phyloP scores from a whole-genome alignment of 495 filamentous ascomycete species.

The Tuber indicum region DNA sequence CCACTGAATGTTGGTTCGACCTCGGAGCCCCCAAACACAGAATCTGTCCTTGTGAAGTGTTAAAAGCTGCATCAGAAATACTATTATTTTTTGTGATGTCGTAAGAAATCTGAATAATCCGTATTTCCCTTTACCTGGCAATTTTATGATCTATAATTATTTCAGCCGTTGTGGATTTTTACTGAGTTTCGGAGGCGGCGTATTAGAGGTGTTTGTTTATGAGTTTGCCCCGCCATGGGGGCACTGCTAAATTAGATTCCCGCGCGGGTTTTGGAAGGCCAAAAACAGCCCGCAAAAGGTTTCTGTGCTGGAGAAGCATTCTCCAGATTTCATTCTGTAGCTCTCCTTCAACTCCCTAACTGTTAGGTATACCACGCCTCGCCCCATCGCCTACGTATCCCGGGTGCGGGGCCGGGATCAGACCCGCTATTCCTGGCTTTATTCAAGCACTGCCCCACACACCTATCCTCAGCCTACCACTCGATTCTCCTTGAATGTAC shows the following conservation, averaged over 20 bases:
- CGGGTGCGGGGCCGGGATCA: no score
- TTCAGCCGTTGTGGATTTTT: no score
- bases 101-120: no score
- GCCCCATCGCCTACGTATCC: neutral
- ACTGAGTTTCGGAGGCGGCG: no score
- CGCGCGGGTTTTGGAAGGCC: neutral
- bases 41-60: neutral
- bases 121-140: no score
- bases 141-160: no score
- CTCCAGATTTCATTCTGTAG: neutral
- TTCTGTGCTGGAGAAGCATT: neutral
- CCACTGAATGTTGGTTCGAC: neutral
- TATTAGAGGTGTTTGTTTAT: neutral
- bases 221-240: neutral
- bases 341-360: neutral
- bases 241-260: neutral
- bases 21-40: neutral
- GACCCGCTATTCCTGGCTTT: neutral
- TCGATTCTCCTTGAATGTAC: no score
- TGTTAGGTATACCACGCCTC: neutral
- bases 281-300: neutral
- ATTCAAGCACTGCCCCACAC: no score
- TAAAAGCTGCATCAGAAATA: no score
- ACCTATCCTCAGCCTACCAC: no score
- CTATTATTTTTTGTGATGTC: no score